These are phyloP conservation scores for Ustilago trichophora DNA, from an alignment of 1,284 basidiomycete species.

Conservation along the genomic window DNA sequence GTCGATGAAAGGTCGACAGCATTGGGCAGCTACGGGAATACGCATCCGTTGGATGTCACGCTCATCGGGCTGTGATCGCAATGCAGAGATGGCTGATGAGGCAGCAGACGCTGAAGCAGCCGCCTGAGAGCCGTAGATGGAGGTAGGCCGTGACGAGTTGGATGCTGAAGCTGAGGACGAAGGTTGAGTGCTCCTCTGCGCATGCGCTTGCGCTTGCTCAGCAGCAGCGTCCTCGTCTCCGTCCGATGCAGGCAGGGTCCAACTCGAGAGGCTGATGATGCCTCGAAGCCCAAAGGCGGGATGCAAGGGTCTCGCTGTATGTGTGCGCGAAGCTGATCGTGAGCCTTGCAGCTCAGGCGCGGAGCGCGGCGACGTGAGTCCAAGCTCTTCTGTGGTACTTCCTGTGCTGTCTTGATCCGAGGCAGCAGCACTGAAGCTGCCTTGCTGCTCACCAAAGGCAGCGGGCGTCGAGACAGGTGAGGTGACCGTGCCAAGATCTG, in stretches of 20 bases:
- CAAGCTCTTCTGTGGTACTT: conserved; percentile 19
- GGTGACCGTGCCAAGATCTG: background rate
- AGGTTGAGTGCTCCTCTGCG: conserved; percentile 17
- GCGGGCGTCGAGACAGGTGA: conserved; percentile 43
- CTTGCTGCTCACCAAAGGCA: conserved; percentile 30
- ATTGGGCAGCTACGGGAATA: conserved; percentile 48
- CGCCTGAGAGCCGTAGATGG: conserved; percentile 37
- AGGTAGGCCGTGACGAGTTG: conserved; percentile 48
- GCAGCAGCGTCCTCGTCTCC: conserved; percentile 5
- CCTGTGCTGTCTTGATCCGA: conserved; percentile 31
- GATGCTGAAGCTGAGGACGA: conserved; percentile 20
- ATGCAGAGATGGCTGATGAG: conserved; percentile 34
- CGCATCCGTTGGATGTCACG: conserved; percentile 38
- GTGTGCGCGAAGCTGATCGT: conserved; percentile 5
- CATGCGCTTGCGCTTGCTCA: conserved; percentile 1
- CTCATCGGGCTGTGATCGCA: conserved; percentile 30
- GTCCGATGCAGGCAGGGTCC: conserved; percentile 29
- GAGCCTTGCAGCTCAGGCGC: conserved; percentile 37
- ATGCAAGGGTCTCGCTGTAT: conserved; percentile 22
- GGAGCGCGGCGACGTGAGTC: conserved; percentile 39
- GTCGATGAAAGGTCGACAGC: conserved; percentile 44
- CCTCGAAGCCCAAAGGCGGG: conserved; percentile 46
- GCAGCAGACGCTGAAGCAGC: conserved; percentile 28
- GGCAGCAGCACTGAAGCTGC: conserved; percentile 23
- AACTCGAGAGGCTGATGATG: conserved; percentile 36